Percentiles rank a stretch among this genome's conserved stretches.
phyloP scores from a whole-genome alignment of 345 rosid species.

The Anastatica hierochuntica region DNA sequence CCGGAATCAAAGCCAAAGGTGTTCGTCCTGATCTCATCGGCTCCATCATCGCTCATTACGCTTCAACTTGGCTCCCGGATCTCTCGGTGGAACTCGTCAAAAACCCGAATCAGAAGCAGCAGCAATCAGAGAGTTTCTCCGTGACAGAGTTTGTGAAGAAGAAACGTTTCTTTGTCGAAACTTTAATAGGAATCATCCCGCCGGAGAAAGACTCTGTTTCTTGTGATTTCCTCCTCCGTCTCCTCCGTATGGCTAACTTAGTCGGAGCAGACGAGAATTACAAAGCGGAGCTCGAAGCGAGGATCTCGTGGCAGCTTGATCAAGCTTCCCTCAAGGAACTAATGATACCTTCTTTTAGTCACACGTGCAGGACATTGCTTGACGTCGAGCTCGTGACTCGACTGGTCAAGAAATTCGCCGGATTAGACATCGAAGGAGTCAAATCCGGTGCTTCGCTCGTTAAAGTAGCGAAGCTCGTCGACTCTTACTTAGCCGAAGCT shows the following conservation, averaged over 20 bases:
- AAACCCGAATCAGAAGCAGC: conserved; percentile 19
- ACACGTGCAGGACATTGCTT: conserved; percentile 59
- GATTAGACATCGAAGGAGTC: conserved; percentile 33
- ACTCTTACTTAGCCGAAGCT: conserved; percentile 64
- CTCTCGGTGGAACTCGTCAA: conserved; percentile 30
- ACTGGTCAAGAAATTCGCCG: conserved; percentile 49
- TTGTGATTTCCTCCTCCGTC: conserved; percentile 74
- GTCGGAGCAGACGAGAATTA: conserved; percentile 47
- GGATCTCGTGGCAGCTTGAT: conserved; percentile 76
- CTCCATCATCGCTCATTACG: conserved; percentile 67
- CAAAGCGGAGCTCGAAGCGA: conserved; percentile 56
- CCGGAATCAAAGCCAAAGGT: conserved; percentile 66
- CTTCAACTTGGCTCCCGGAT: conserved; percentile 86
- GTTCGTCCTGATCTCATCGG: conserved; percentile 76
- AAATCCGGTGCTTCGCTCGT: conserved; percentile 40
- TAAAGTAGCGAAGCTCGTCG: conserved; percentile 78
- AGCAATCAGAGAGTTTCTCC: conserved; percentile 37
- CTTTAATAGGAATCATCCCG: conserved; percentile 67
- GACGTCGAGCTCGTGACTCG: conserved; percentile 68
- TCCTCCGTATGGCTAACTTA: conserved; percentile 72
- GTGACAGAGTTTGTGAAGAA: conserved; percentile 62
- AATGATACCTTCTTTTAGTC: conserved; percentile 90
- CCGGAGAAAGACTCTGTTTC: conserved; percentile 76
- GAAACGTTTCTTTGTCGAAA: conserved; percentile 66
- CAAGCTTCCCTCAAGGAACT: conserved; percentile 77